These are phyloP conservation scores for Pyrenochaeta sp. DNA, from an alignment of 2,329 filamentous ascomycete species.

Conservation along the genomic window DNA sequence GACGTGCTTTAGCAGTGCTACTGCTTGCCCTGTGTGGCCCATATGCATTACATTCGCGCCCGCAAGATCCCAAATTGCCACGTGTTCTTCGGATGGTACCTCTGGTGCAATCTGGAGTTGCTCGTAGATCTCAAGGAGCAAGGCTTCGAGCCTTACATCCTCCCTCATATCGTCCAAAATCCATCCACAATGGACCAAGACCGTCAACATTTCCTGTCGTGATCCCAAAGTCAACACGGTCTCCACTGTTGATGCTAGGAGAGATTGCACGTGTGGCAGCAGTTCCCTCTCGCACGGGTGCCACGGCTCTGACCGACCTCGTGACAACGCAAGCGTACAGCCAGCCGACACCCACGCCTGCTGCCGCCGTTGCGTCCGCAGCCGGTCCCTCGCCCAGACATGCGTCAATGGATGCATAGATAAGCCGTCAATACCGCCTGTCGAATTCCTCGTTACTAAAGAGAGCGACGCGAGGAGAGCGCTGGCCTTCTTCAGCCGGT, in stretches of 20 bases:
- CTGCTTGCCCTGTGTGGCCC: constrained; percentile 8
- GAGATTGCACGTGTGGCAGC: constrained; percentile 18
- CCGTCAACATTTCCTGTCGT: constrained; percentile 6
- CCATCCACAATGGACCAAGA: constrained; percentile 14
- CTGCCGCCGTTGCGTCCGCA: constrained; percentile 19
- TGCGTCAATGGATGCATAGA: constrained; percentile 49
- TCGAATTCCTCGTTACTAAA: constrained; percentile 22
- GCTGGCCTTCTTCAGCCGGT: constrained; percentile 26
- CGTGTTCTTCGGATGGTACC: constrained; percentile 6
- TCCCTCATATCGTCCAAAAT: constrained; percentile 8
- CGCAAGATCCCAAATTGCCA: constrained; percentile 12
- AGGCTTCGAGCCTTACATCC: constrained; percentile 4
- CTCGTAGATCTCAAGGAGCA: constrained; percentile 10
- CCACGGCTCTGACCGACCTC: constrained; percentile 2
- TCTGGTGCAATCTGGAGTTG: constrained; percentile 7
- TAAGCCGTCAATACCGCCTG: constrained; percentile 16
- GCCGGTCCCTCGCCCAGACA: constrained; percentile 43
- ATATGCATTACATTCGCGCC: constrained; percentile 2
- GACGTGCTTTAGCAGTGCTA: constrained; percentile 15
- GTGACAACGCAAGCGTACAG: constrained; percentile 17
- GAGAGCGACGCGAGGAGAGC: constrained; percentile 38
- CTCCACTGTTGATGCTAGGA: constrained; percentile 7
- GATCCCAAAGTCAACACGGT: constrained; percentile 3
- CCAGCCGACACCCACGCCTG: constrained; percentile 28
- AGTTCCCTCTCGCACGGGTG: constrained; percentile 9